Evolutionary conservation across 345 rosid species (phyloP).

Genomic region (Eucalyptus guilfoylei): DNA sequence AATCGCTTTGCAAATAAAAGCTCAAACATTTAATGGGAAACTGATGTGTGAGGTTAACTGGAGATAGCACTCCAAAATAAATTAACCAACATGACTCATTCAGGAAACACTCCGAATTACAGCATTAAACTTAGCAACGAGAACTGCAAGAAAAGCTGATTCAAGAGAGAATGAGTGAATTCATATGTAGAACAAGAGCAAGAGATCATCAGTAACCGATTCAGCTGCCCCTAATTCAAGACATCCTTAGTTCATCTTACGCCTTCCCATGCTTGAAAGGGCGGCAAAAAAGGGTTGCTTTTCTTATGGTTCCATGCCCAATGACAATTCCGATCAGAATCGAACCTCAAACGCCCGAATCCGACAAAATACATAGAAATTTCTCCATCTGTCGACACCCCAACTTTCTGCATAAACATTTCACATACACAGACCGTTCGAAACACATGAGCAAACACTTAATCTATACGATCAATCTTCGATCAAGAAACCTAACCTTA

Average conservation of each 20-base stretch:
- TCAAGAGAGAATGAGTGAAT: background rate
- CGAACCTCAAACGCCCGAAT: background rate
- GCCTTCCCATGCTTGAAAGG: background rate
- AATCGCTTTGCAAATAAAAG: background rate
- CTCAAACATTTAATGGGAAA: background rate
- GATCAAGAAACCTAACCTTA: background rate
- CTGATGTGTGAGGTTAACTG: background rate
- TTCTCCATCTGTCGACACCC: background rate
- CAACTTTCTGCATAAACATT: background rate
- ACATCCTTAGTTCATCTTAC: background rate
- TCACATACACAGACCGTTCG: background rate
- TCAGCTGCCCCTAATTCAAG: background rate
- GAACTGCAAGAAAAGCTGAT: background rate
- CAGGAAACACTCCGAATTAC: background rate
- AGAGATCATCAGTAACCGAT: background rate
- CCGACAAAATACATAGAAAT: background rate
- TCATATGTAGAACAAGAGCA: background rate
- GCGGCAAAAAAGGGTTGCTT: background rate
- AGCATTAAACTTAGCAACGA: background rate
- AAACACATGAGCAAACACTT: background rate
- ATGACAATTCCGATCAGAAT: background rate
- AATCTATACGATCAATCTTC: background rate
- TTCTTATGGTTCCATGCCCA: background rate
- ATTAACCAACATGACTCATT: background rate
- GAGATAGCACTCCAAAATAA: background rate